Conservation (phyloP, 768 basidiomycete species). For the Termitomyces sp. region DNA sequence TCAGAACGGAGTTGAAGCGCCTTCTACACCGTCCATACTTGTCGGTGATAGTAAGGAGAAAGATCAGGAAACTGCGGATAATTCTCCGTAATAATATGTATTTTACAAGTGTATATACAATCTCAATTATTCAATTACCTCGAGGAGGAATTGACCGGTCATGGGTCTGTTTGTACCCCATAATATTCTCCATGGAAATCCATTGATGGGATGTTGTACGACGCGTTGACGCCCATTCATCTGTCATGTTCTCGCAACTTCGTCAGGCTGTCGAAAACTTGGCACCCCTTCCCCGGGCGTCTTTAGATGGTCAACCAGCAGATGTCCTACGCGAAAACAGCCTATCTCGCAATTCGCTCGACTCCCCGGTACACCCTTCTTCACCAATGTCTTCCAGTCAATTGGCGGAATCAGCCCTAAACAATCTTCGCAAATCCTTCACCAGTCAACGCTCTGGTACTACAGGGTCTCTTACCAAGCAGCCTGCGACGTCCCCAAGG, state of each 20-base stretch:
- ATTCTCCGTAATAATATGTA: neutral
- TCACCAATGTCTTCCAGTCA: slow-evolving; percentile 42
- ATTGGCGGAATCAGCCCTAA: slow-evolving; percentile 55
- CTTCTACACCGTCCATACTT: slow-evolving; percentile 10
- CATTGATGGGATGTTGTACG: neutral
- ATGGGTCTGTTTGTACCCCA: slow-evolving; percentile 2
- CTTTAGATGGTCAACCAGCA: slow-evolving; percentile 21
- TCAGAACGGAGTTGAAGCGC: slow-evolving; percentile 12
- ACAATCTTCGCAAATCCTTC: slow-evolving; percentile 60
- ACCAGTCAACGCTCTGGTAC: slow-evolving; percentile 43
- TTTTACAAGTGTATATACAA: neutral
- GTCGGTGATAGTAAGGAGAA: slow-evolving; percentile 52
- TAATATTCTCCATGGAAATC: neutral
- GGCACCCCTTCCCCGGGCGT: slow-evolving; percentile 41
- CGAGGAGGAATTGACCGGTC: neutral
- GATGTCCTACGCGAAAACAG: slow-evolving; percentile 15
- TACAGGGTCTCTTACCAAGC: slow-evolving; percentile 22
- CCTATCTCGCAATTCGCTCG: slow-evolving; percentile 28
- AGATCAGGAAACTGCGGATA: slow-evolving; percentile 30
- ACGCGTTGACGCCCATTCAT: neutral
- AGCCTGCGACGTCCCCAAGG: slow-evolving; percentile 11
- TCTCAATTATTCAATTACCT: neutral
- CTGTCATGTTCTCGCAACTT: slow-evolving; percentile 70
- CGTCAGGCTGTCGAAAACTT: slow-evolving; percentile 69
- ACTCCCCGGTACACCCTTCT: slow-evolving; percentile 14